Conservation (phyloP, 768 basidiomycete genomes). For the Melanogaster broomeanus region DNA sequence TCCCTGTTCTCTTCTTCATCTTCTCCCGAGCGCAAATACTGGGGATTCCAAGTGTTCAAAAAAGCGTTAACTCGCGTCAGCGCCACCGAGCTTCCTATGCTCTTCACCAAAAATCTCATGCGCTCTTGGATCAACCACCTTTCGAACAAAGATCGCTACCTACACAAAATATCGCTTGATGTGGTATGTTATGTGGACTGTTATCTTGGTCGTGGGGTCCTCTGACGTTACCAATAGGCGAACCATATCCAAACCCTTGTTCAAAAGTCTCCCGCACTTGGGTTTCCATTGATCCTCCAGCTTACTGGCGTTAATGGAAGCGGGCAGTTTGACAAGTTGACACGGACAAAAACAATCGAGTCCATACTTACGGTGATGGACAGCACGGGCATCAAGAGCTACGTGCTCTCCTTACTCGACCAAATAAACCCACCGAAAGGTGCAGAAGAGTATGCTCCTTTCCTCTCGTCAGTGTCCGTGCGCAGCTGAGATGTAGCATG, state of each 20-base stretch:
- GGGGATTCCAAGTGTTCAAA: constrained; percentile 94
- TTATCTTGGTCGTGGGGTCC: neutral
- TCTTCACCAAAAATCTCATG: constrained; percentile 96
- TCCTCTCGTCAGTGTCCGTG: constrained; percentile 1
- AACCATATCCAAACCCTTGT: constrained; percentile 75
- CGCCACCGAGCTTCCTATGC: constrained; percentile 70
- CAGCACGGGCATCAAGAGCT: constrained; percentile 70
- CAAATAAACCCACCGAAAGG: constrained; percentile 56
- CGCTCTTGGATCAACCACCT: constrained; percentile 96
- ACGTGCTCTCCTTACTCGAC: constrained; percentile 69
- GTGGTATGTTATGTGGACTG: constrained; percentile 51
- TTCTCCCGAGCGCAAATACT: constrained; percentile 87
- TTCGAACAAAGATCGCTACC: constrained; percentile 80
- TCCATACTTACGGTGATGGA: constrained; percentile 76
- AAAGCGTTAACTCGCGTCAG: constrained; percentile 71
- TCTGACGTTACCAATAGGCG: constrained; percentile 46
- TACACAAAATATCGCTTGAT: constrained; percentile 86
- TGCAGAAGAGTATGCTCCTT: constrained; percentile 40
- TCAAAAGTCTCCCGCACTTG: constrained; percentile 72
- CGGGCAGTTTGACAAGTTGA: constrained; percentile 88
- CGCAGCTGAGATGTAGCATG: constrained; percentile 12
- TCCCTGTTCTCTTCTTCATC: constrained; percentile 83
- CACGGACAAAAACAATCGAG: constrained; percentile 92
- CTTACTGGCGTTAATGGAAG: constrained; percentile 82
- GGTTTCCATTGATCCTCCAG: constrained; percentile 83